Evolutionary conservation across 345 rosid genomes (phyloP), one percentile per base, ranked within the genome.

Genomic region (Acer campestre): DNA sequence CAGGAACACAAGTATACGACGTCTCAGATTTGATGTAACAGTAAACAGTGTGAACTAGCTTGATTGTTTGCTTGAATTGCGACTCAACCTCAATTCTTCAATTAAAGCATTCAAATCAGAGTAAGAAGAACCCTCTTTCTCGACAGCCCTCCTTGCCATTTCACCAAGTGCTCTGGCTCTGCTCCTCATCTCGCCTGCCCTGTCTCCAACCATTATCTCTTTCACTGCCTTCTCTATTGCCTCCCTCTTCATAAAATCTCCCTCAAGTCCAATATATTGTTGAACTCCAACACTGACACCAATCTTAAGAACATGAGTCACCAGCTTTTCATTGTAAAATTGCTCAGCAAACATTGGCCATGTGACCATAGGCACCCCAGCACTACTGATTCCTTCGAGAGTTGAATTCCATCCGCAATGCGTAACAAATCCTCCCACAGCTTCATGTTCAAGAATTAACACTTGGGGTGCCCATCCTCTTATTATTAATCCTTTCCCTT

Each of bases 401-500:
- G 82, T 80, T 0, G 88, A 89, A 82, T 91, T 91, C 93, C 90
- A 88, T 1, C 91, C 88, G 0, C 91, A 89, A 3, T 86, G 93
- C 0, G 89, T 88, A 76, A 91, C 77, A 35, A 91, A 90, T 23
- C 84, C 91, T 17, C 89, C 92, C 0, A 84, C 74, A 0, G 89
- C 85, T 75, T 73, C 80, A 70, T 91, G 90, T 7, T 85, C 89
- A 22, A 91, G 91, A 64, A 92, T 88, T 58, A 90, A 13, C 17
- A 90, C 82, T 51, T 92, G 92, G 0, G 92, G 93, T 0, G 89
- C 90, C 92, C 97, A 92, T 1, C 90, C 94, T 8, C 81, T 75
- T 58, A 90, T 85, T 16, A 91, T 82, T 1, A 90, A 18, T 20
- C 96, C 90, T 53, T 20, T 85, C 4, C 76, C 84, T 65, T 42